phyloP scores from a whole-genome alignment of 2,329 filamentous ascomycete genomes.

The Aspergillus ruber region DNA sequence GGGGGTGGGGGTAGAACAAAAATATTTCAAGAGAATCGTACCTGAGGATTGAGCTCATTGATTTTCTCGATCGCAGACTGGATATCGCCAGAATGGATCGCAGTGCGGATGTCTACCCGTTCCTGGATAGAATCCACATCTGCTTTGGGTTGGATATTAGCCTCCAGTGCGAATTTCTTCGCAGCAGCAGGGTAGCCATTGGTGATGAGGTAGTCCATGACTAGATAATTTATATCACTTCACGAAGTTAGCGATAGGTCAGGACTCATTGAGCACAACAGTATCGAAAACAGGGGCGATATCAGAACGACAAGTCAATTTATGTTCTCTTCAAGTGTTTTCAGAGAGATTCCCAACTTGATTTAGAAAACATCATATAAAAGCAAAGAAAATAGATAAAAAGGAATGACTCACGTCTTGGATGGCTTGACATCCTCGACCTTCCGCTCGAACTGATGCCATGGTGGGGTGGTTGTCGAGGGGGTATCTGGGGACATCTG shows the following conservation, averaged over 20 bases:
- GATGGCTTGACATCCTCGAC: constrained; percentile 78
- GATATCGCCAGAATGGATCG: constrained; percentile 80
- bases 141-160: constrained; percentile 71
- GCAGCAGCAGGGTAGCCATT: constrained; percentile 92
- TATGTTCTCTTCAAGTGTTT: constrained; percentile 80
- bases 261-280: constrained; percentile 2
- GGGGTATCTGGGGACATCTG: constrained; percentile 61
- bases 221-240: constrained; percentile 90
- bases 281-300: constrained; percentile 16
- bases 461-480: constrained; percentile 64
- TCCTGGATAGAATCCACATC: constrained; percentile 67
- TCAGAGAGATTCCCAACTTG: constrained; percentile 99
- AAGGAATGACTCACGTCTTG: constrained; percentile 67
- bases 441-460: constrained; percentile 70
- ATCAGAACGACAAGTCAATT: constrained; percentile 71
- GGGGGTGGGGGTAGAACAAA: constrained; percentile 5
- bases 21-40: constrained; percentile 48
- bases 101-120: constrained; percentile 74
- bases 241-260: constrained; percentile 23
- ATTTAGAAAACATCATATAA: constrained; percentile 70
- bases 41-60: constrained; percentile 86
- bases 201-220: constrained; percentile 94
- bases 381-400: constrained; percentile 5
- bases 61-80: constrained; percentile 77
- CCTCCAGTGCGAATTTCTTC: constrained; percentile 87